phyloP scores from a whole-genome alignment of 116 monocot genomes.

The Posidonia oceanica region DNA sequence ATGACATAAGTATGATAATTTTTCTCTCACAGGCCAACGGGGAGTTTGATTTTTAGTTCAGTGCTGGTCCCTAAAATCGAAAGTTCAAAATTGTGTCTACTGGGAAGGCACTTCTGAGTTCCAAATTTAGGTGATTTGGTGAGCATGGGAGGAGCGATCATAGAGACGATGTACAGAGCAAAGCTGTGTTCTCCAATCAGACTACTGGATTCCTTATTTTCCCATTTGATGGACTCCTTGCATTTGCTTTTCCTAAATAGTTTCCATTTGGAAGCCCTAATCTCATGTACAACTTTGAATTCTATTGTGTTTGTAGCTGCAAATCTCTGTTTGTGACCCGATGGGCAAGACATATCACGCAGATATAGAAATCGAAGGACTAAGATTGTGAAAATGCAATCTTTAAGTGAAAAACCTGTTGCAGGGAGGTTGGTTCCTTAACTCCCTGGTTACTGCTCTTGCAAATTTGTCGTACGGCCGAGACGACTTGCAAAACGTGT shows the following conservation, averaged over 20 bases:
- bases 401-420: too few relatives aligned
- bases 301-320: background rate
- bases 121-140: conserved; percentile 1
- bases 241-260: background rate
- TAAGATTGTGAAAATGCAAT: too few relatives aligned
- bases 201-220: background rate
- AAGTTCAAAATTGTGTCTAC: background rate
- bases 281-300: background rate
- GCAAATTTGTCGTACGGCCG: too few relatives aligned
- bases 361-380: too few relatives aligned
- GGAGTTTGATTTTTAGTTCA: conserved; percentile 17
- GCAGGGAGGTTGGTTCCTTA: too few relatives aligned
- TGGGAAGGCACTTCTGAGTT: background rate
- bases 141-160: conserved; percentile 1
- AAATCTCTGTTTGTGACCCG: conserved; percentile 1
- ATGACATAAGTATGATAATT: background rate
- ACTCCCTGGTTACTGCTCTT: too few relatives aligned
- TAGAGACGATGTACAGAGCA: conserved; percentile 8
- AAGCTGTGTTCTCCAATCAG: background rate
- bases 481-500: too few relatives aligned
- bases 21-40: conserved; percentile 12
- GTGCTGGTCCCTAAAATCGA: background rate
- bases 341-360: background rate
- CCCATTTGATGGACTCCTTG: background rate
- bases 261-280: background rate